Percentiles rank a stretch among this genome's conserved stretches.
These are phyloP conservation scores for Aureobasidium musti DNA, from an alignment of 2,329 filamentous ascomycete genomes.

Conservation along the genomic window DNA sequence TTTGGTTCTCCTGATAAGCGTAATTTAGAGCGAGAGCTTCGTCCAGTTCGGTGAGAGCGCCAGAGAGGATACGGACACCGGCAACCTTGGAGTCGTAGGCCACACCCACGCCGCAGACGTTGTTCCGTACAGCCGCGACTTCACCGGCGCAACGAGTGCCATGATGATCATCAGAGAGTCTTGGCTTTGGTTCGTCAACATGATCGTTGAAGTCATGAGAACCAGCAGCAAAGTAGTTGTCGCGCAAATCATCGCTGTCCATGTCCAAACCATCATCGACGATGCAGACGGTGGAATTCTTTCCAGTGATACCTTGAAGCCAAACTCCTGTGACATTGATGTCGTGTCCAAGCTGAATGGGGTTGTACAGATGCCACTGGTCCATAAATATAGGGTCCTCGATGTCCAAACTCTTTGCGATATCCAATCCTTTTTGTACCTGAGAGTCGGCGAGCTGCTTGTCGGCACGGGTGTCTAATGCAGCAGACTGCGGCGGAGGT, in stretches of 20 bases:
- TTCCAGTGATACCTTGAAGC: conserved; percentile 85
- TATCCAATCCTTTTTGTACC: conserved; percentile 58
- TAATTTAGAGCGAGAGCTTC: conserved; percentile 93
- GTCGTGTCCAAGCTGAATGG: conserved; percentile 78
- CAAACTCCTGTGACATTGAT: conserved; percentile 95
- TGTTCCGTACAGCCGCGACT: conserved; percentile 85
- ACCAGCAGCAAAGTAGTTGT: conserved; percentile 89
- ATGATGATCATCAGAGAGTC: conserved; percentile 82
- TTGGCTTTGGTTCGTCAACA: conserved; percentile 73
- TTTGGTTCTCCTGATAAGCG: conserved; percentile 85
- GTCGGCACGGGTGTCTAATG: conserved; percentile 21
- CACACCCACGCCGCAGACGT: conserved; percentile 93
- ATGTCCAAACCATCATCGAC: conserved; percentile 97
- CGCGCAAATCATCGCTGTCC: conserved; percentile 87
- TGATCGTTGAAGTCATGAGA: conserved; percentile 97
- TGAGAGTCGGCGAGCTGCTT: conserved; percentile 46
- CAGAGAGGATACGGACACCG: conserved; percentile 89
- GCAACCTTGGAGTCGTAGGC: conserved; percentile 90
- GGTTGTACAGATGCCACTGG: conserved; percentile 95
- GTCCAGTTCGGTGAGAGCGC: conserved; percentile 85
- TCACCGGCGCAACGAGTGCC: conserved; percentile 95
- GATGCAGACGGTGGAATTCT: conserved; percentile 86
- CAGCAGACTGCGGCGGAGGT: conserved; percentile 37
- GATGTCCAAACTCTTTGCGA: conserved; percentile 71
- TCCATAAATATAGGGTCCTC: conserved; percentile 86